Conservation (phyloP, 108 stramenopile genomes). For the Nitzschia palea region DNA sequence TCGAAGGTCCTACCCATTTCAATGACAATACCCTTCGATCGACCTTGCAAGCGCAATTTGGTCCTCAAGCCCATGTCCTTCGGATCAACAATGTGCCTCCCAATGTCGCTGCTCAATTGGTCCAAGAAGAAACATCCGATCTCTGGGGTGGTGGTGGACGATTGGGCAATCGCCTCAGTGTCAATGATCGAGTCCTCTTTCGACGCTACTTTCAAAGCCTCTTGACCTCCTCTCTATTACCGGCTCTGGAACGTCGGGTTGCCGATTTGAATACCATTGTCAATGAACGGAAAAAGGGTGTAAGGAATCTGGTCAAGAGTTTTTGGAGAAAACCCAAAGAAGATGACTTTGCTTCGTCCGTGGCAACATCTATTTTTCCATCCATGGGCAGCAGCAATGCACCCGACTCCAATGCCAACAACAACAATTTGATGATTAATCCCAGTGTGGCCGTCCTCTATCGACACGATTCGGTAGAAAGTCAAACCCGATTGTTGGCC, state of each 20-base stretch:
- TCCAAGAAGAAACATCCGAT: constrained; percentile 43
- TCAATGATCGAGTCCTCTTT: constrained; percentile 59
- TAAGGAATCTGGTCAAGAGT: constrained; percentile 80
- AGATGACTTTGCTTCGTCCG: background rate
- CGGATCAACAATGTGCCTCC: constrained; percentile 58
- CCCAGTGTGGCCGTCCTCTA: constrained; percentile 39
- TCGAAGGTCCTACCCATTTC: constrained; percentile 56
- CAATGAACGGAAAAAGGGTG: constrained; percentile 83
- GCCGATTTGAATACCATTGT: constrained; percentile 75
- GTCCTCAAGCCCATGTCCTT: constrained; percentile 57
- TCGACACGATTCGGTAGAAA: constrained; percentile 81
- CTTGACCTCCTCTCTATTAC: constrained; percentile 55
- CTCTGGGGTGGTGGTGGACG: constrained; percentile 53
- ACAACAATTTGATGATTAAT: background rate
- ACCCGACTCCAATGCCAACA: background rate
- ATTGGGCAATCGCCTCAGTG: constrained; percentile 58
- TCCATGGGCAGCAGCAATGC: background rate
- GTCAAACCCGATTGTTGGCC: constrained; percentile 82
- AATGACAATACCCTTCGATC: constrained; percentile 25
- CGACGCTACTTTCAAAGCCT: constrained; percentile 69
- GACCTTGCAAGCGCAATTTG: constrained; percentile 60
- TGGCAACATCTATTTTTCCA: background rate
- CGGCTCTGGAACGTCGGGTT: constrained; percentile 80
- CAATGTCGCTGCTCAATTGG: constrained; percentile 36
- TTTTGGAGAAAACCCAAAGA: constrained; percentile 83